phyloP scores from a whole-genome alignment of 768 basidiomycete genomes.

The Tubosaeta sp. region DNA sequence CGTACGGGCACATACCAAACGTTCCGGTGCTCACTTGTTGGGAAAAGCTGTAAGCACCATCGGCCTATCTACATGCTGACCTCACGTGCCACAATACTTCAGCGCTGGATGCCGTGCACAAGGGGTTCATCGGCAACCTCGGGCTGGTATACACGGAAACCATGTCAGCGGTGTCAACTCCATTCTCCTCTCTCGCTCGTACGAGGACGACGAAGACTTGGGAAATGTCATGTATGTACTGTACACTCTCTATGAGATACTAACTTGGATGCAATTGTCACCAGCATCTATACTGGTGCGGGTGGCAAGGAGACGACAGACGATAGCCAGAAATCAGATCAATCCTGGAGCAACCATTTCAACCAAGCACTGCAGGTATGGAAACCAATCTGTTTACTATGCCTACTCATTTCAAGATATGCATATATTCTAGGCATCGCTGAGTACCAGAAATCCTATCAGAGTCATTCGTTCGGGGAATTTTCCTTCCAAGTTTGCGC shows the following conservation, averaged over 20 bases:
- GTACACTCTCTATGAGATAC: neutral
- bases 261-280: neutral
- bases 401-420: neutral
- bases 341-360: neutral
- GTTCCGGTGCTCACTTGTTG: neutral
- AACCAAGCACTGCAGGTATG: neutral
- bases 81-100: neutral
- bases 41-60: neutral
- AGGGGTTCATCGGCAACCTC: neutral
- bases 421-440: neutral
- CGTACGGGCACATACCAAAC: neutral
- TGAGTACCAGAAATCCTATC: neutral
- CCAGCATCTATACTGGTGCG: neutral
- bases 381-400: neutral
- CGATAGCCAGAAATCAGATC: neutral
- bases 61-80: neutral
- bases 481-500: neutral
- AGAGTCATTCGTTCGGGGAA: neutral
- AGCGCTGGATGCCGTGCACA: neutral
- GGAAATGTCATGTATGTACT: neutral
- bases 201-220: neutral
- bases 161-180: neutral
- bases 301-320: neutral
- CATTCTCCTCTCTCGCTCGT: neutral
- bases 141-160: neutral